Base-by-base conservation (phyloP, 331 rosid species). In the Malus hybrid region DNA sequence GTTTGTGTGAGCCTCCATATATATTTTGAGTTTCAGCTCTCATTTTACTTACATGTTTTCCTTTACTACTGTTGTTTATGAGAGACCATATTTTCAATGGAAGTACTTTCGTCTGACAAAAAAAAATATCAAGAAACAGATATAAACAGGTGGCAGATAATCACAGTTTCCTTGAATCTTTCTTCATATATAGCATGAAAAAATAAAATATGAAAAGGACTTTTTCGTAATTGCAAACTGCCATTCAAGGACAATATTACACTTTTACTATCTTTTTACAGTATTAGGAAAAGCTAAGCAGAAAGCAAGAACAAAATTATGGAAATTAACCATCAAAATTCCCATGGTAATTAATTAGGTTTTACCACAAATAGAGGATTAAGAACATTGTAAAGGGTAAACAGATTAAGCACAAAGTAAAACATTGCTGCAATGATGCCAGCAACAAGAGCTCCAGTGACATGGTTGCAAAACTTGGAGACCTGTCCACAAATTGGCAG, bases 401-500 rank as follows among this genome's bases (percentile, higher is more conserved):
- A 76, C 11, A 81, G 44, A 69, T 79, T 34, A 22, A 88, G 82
- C 3, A 81, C 3, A 11, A 82, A 73, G 65, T 88, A 82, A 29
- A 81, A 32, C 13, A 78, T 28, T 29, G 84, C 78, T 34, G 88
- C 88, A 66, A 66, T 14, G 6, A 73, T 75, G 73, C 76, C 85
- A 5, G 88, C 79, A 50, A 81, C 7, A 0, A 88, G 88, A 44
- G 90, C 78, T 33, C 84, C 87, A 8, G 75, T 75, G 64, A 86
- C 83, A 32, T 82, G 90, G 44, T 82, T 73, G 76, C 90, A 88
- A 20, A 81, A 88, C 74, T 78, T 83, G 46, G 79, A 84, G 65
- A 88, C 87, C 82, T 83, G 90, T 76, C 90, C 92, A 52, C 92
- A 88, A 36, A 88, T 81, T 0, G 92, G 90, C 7, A 86, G 56